phyloP scores from a whole-genome alignment of 305 asterid genomes.

The Fraxinus velutina region DNA sequence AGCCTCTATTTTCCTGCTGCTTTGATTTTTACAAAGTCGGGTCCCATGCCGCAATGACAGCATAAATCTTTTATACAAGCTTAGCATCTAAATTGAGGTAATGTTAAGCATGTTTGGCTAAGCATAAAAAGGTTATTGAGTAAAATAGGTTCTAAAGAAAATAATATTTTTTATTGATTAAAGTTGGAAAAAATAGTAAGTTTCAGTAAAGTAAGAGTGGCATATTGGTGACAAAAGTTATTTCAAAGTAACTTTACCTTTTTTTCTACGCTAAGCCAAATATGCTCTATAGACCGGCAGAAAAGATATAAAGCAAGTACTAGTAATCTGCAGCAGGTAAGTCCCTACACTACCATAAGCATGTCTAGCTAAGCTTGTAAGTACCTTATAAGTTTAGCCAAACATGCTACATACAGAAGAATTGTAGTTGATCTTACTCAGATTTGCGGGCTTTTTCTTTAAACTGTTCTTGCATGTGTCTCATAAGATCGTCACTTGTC shows the following conservation, averaged over 20 bases:
- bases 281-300: neutral
- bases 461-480: constrained; percentile 98
- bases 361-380: neutral
- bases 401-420: constrained; percentile 19
- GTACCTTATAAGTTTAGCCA: neutral
- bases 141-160: neutral
- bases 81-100: constrained; percentile 11
- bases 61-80: constrained; percentile 1
- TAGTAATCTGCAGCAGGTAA: constrained; percentile 7
- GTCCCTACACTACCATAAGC: constrained; percentile 13
- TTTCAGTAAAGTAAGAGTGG: neutral
- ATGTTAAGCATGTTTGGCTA: neutral
- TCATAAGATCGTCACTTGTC: constrained; percentile 86
- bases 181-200: neutral
- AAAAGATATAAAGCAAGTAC: constrained; percentile 18
- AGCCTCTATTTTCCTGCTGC: constrained; percentile 1
- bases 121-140: neutral
- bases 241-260: neutral
- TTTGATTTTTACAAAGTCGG: neutral
- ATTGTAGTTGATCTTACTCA: constrained; percentile 62
- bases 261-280: neutral
- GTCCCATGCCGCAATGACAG: neutral
- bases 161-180: neutral
- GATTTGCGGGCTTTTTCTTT: constrained; percentile 99
- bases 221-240: neutral